phyloP scores from a whole-genome alignment of 2,329 filamentous ascomycete species.

The Trichoderma atroviride region DNA sequence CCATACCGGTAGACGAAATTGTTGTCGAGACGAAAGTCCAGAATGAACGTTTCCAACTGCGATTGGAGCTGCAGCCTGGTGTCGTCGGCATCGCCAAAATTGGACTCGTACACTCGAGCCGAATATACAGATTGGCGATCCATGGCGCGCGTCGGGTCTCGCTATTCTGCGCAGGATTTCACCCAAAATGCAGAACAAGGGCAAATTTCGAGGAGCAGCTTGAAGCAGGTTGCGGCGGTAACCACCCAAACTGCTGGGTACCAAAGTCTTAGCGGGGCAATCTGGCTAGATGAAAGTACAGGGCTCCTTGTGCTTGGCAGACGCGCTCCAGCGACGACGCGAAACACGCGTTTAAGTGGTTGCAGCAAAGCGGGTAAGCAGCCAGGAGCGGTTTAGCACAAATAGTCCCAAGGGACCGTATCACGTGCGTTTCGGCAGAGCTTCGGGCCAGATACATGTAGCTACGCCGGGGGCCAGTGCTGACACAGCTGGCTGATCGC shows the following conservation, averaged over 20 bases:
- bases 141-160: constrained; percentile 53
- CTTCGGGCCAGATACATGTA: not conserved
- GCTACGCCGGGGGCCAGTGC: constrained; percentile 3
- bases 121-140: constrained; percentile 88
- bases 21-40: constrained; percentile 93
- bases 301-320: not conserved
- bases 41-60: constrained; percentile 85
- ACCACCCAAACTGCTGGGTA: constrained; percentile 11
- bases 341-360: constrained; percentile 36
- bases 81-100: constrained; percentile 67
- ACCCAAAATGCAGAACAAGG: constrained; percentile 24
- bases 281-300: constrained; percentile 28
- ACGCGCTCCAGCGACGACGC: constrained; percentile 32
- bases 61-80: constrained; percentile 72
- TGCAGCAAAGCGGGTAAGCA: constrained; percentile 30
- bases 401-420: not conserved
- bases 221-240: not conserved
- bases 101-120: constrained; percentile 75
- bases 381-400: not conserved
- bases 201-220: not conserved
- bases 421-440: constrained; percentile 24
- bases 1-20: constrained; percentile 87
- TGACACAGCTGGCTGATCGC: constrained; percentile 5
- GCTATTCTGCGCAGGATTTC: not conserved
- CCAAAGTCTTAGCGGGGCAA: constrained; percentile 19